Base-by-base conservation (phyloP, 2,329 filamentous ascomycete species). In the Septoria linicola region DNA sequence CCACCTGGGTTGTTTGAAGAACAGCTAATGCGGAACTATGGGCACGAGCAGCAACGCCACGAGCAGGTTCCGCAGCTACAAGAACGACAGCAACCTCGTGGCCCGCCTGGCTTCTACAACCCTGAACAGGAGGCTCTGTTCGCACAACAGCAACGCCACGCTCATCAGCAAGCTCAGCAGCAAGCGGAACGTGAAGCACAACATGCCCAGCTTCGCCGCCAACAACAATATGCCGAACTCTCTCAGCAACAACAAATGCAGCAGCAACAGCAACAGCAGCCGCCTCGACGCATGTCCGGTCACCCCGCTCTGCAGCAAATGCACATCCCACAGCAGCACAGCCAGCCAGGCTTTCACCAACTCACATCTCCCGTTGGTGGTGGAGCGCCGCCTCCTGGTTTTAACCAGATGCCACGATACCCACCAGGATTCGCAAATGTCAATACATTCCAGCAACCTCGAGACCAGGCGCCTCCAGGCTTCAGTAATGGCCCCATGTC, bases 1-100 rank as follows among this genome's bases (percentile, higher is more conserved):
- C 62, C 64, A 6, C 63, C 67, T 14, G 67, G 67, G 7, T 51
- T 63, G 4, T 65, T 70, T 34, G 67, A 70, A 30, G 66, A 69
- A 34, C 67, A 68, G 21, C 54, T 68, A 3, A 62, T 67, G 51
- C 55, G 65, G 8, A 61, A 62, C 42, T 60, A 63, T 41, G 55
- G 55, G 8, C 57, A 57, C 27, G 59, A 65, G 16, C 50, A 54
- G 32, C 53, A 49, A 34, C 56, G 58, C 16, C 54, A 48, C 11
- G 49, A 49, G 20, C 46, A 58, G 45, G 54, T 59, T 37, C 49
- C 58, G 10, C 55, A 59, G 45, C 40, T 43, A 13, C 51, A 55
- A 31, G 56, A 63, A 13, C 59, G 64, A 14, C 47, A 56, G 3
- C 59, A 61, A 11, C 64, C 67, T 44, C 65, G 66, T 43, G 57